Conservation (phyloP, 2,329 filamentous ascomycete species). For the Intubia oerlemansii region DNA sequence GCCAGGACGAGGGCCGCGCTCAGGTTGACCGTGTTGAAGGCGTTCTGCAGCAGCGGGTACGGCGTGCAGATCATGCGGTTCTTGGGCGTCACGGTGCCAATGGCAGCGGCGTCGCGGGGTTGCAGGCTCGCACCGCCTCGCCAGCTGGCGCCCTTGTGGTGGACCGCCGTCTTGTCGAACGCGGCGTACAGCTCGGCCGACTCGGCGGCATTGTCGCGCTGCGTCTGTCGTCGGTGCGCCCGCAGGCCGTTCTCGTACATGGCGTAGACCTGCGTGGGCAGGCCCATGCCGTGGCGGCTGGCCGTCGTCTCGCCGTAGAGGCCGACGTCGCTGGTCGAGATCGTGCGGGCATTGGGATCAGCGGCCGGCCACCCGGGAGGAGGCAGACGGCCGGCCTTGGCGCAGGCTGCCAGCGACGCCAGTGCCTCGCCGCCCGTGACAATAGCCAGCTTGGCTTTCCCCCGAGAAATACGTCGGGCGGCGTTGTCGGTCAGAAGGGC, state of each 20-base stretch:
- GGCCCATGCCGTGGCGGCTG: constrained; percentile 3
- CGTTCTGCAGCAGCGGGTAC: constrained; percentile 5
- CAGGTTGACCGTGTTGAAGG: constrained; percentile 6
- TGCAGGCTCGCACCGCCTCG: constrained; percentile 3
- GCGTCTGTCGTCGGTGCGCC: constrained; percentile 3
- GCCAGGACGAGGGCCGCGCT: constrained; percentile 4
- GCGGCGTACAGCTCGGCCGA: constrained; percentile 5
- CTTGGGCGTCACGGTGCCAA: constrained; percentile 1
- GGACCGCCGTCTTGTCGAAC: constrained; percentile 3
- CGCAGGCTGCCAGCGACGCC: constrained; percentile 3
- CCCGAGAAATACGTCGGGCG: constrained; percentile 1
- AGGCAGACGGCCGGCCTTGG: constrained; percentile 1
- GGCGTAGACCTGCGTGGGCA: constrained; percentile 5
- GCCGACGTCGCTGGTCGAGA: constrained; percentile 2
- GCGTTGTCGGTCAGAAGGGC: constrained; percentile 4
- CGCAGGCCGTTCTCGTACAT: constrained; percentile 6
- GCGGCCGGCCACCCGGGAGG: constrained; percentile 3
- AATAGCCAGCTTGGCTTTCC: constrained; percentile 4
- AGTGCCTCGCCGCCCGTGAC: constrained; percentile 5
- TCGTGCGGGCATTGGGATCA: constrained; percentile 1
- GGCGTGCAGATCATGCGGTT: constrained; percentile 6
- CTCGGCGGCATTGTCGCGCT: constrained; percentile 2
- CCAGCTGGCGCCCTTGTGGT: constrained; percentile 4
- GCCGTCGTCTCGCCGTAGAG: constrained; percentile 3
- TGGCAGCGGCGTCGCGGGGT: constrained; percentile 1